A percentile compares a stretch with the other conserved stretches of the same genome.
phyloP scores from a whole-genome alignment of 495 filamentous ascomycete species.

The Penicillium malachiteum region DNA sequence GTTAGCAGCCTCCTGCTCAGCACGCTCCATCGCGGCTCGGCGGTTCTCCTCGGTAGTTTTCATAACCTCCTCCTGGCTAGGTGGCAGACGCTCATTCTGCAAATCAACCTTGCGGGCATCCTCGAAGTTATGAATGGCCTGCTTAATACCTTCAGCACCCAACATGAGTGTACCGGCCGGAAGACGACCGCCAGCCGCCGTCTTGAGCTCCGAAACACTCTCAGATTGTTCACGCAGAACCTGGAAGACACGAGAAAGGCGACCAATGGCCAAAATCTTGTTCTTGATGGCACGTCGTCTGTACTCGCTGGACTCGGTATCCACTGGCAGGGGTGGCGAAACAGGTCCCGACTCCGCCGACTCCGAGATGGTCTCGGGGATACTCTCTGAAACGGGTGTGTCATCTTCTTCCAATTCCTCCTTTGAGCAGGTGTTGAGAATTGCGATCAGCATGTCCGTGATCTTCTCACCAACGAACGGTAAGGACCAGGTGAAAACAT shows the following conservation, averaged over 20 bases:
- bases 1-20: conserved; percentile 83
- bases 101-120: conserved; percentile 97
- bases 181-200: conserved; percentile 86
- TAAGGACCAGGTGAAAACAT: conserved; percentile 98
- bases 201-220: conserved; percentile 95
- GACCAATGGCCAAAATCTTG: conserved; percentile 97
- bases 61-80: conserved; percentile 86
- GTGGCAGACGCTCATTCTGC: conserved; percentile 92
- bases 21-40: conserved; percentile 78
- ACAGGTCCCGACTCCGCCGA: conserved; percentile 60
- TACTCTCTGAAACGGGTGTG: conserved; percentile 54
- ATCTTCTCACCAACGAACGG: conserved; percentile 99
- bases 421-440: conserved; percentile 96
- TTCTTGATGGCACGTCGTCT: conserved; percentile 97
- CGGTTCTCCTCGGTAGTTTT: conserved; percentile 75
- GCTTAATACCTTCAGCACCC: conserved; percentile 96
- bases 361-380: conserved; percentile 36
- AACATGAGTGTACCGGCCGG: conserved; percentile 97
- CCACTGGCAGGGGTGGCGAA: conserved; percentile 68
- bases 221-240: conserved; percentile 97
- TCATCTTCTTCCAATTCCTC: conserved; percentile 91
- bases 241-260: conserved; percentile 96
- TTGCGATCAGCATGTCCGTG: conserved; percentile 98
- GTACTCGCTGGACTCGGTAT: conserved; percentile 82
- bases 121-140: conserved; percentile 96